These are phyloP conservation scores for Encephalitozoon cuniculi DNA, from an alignment of 371 early-diverging fungal genomes.

Conservation along the genomic window DNA sequence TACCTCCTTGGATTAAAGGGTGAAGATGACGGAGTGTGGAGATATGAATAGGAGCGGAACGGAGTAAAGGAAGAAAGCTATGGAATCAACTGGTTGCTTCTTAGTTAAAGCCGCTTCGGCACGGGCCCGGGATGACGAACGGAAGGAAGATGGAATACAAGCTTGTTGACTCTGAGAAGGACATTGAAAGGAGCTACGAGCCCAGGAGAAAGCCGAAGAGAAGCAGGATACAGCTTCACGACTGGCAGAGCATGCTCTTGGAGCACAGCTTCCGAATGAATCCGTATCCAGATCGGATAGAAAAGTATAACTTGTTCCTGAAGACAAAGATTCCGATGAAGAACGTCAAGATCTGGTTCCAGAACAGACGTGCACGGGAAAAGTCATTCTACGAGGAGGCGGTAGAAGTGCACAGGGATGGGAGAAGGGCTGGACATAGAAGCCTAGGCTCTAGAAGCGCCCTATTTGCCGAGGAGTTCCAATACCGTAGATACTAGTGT, in stretches of 20 bases:
- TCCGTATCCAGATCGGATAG: not conserved
- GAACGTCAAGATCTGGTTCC: slow-evolving; percentile 58
- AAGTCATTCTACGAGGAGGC: slow-evolving; percentile 18
- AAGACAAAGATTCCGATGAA: slow-evolving; percentile 33
- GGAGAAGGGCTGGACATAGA: not conserved
- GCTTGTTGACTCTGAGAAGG: not conserved
- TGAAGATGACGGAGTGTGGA: not conserved
- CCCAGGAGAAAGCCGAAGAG: not conserved
- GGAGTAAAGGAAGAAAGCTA: not conserved
- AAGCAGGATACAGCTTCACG: not conserved
- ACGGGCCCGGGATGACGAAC: not conserved
- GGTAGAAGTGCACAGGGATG: not conserved
- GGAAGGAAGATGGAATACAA: not conserved
- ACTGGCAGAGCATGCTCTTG: slow-evolving; percentile 1
- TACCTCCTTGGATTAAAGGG: not conserved
- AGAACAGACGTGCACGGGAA: slow-evolving; percentile 56
- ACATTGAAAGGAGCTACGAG: not conserved
- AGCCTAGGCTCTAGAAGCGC: not conserved
- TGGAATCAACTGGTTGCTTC: not conserved
- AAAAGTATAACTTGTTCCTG: slow-evolving; percentile 1
- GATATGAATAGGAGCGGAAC: not conserved
- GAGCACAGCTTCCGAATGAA: not conserved
- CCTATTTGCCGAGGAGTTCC: not conserved
- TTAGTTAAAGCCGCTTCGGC: not conserved
- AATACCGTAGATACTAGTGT: not conserved